These are phyloP conservation scores for Tetracentron sinense DNA, from an alignment of 164 flowering plant species.

Conservation along the genomic window DNA sequence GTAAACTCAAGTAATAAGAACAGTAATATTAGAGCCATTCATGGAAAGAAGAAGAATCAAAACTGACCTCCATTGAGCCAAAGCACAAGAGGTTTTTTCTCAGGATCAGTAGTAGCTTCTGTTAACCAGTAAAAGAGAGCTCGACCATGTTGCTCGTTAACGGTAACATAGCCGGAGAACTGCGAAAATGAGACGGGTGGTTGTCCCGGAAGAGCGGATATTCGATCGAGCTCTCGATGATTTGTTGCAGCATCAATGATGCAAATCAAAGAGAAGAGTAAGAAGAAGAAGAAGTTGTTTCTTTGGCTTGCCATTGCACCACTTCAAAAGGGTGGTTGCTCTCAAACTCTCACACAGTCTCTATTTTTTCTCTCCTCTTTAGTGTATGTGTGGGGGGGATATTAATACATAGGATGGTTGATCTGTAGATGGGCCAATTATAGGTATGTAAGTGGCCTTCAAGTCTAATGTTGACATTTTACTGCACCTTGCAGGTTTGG, in stretches of 20 bases:
- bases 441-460: background rate
- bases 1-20: background rate
- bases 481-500: background rate
- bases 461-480: background rate
- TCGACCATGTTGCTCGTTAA: conserved; percentile 57
- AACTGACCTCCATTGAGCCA: conserved; percentile 93
- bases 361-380: background rate
- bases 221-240: conserved; percentile 44
- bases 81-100: conserved; percentile 70
- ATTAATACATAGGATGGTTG: background rate
- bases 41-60: background rate
- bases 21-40: background rate
- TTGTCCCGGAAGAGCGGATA: conserved; percentile 66
- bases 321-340: background rate
- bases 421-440: background rate
- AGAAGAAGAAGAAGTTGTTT: conserved; percentile 4
- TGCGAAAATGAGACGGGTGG: conserved; percentile 63
- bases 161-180: conserved; percentile 77
- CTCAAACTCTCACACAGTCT: conserved; percentile 13
- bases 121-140: conserved; percentile 85
- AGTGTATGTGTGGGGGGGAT: background rate
- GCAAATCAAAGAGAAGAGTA: conserved; percentile 8
- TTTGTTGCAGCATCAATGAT: conserved; percentile 11
- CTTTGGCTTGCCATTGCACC: conserved; percentile 17
- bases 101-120: conserved; percentile 39